phyloP scores from a whole-genome alignment of 2,329 filamentous ascomycete genomes.

The Botrytis squamosa region DNA sequence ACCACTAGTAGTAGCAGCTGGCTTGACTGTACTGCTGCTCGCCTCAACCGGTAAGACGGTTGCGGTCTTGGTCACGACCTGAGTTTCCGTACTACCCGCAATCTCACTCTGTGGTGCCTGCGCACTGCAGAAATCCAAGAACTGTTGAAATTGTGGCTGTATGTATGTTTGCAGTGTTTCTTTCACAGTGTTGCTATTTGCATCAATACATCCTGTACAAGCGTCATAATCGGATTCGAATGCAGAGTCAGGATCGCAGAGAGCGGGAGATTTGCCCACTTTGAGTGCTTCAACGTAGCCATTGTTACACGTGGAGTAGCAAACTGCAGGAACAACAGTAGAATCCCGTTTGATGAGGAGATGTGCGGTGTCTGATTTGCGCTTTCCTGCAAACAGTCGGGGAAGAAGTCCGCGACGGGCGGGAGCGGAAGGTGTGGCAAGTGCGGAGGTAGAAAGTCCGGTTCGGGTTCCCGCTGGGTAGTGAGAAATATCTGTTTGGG shows the following conservation, averaged over 20 bases:
- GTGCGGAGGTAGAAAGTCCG: constrained; percentile 12
- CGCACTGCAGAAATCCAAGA: constrained; percentile 33
- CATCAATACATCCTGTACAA: constrained; percentile 42
- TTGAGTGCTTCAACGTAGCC: constrained; percentile 47
- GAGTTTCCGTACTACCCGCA: constrained; percentile 20
- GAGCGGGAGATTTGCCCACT: constrained; percentile 47
- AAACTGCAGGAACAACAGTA: constrained; percentile 46
- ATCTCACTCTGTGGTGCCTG: constrained; percentile 24
- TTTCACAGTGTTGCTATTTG: constrained; percentile 21
- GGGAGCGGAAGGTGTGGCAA: neutral
- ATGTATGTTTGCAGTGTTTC: constrained; percentile 24
- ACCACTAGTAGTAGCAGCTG: neutral
- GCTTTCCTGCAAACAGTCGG: neutral
- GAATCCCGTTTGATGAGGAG: constrained; percentile 43
- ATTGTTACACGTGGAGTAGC: constrained; percentile 54
- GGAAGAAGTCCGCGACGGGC: neutral
- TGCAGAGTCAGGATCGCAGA: constrained; percentile 47
- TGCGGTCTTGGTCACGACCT: neutral
- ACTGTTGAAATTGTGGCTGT: constrained; percentile 30
- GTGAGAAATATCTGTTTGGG: constrained; percentile 50
- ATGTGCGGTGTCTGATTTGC: neutral
- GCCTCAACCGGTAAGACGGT: constrained; percentile 4
- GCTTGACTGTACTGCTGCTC: neutral
- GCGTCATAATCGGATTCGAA: constrained; percentile 43
- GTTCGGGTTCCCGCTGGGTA: constrained; percentile 30